Evolutionary conservation across 176 grass and related monocot species (phyloP).

Genomic region (Eremochloa ophiuroides): DNA sequence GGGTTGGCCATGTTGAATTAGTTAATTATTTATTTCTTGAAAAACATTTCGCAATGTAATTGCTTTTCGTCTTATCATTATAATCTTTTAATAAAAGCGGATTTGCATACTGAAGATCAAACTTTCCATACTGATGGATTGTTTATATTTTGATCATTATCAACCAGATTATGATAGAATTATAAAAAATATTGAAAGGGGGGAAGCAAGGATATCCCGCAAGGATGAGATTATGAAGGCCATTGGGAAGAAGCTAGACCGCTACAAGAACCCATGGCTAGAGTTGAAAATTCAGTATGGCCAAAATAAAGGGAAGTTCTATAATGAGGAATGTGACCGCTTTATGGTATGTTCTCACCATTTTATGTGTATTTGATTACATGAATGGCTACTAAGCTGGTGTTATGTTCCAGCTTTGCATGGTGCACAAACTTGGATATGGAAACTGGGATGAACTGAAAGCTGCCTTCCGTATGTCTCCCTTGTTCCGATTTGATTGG

Average conservation of each 20-base stretch:
- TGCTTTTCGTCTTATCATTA: not conserved
- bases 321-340: constrained; percentile 98
- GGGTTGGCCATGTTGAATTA: not conserved
- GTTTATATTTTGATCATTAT: not conserved
- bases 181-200: constrained; percentile 97
- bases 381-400: constrained; percentile 16
- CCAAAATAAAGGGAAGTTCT: constrained; percentile 95
- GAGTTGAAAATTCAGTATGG: constrained; percentile 98
- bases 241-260: constrained; percentile 90
- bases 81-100: not conserved
- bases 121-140: not conserved
- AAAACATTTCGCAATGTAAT: not conserved
- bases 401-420: constrained; percentile 78
- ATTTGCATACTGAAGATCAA: not conserved
- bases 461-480: constrained; percentile 85
- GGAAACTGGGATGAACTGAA: constrained; percentile 98
- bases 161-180: constrained; percentile 92
- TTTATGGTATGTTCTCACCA: constrained; percentile 71
- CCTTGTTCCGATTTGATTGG: constrained; percentile 98
- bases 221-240: constrained; percentile 98
- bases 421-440: constrained; percentile 98
- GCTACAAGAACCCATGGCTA: constrained; percentile 97
- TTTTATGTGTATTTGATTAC: not conserved
- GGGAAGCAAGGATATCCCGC: constrained; percentile 87
- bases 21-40: not conserved